Conservation (phyloP, 2,329 filamentous ascomycete genomes). For the Alternaria longipes region DNA sequence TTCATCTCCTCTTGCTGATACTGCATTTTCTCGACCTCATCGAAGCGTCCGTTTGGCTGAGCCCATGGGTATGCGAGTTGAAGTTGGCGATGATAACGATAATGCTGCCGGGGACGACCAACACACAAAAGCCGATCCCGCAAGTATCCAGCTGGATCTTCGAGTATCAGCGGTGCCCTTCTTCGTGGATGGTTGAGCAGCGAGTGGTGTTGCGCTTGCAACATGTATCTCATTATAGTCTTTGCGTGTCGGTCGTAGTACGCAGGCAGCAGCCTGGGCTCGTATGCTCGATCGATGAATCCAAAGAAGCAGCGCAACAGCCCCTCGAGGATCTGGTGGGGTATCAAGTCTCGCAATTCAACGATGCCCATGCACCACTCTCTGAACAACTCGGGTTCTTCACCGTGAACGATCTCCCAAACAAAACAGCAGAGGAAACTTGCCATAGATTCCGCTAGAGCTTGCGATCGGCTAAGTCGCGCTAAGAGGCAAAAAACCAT, state of each 20-base stretch:
- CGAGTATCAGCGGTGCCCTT: neutral
- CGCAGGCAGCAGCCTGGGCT: neutral
- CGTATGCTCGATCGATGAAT: neutral
- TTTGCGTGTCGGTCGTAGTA: neutral
- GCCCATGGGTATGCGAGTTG: neutral
- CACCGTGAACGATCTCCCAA: neutral
- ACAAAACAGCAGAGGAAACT: neutral
- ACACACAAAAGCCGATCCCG: neutral
- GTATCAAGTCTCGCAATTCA: neutral
- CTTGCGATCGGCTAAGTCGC: neutral
- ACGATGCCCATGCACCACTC: neutral
- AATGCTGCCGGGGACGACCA: neutral
- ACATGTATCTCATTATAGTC: neutral
- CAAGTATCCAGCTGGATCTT: neutral
- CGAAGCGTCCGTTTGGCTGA: neutral
- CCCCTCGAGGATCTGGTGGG: neutral
- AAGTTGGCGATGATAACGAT: neutral
- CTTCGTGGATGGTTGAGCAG: neutral
- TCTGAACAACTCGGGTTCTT: neutral
- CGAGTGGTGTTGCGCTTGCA: neutral
- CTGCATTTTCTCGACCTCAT: slow-evolving; percentile 3
- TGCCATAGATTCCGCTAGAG: neutral
- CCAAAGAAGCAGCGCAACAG: neutral
- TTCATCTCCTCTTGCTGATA: slow-evolving; percentile 13
- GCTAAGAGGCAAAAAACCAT: neutral